These are phyloP conservation scores for Plenodomus biglobosus DNA, from an alignment of 2,329 filamentous ascomycete species.

Conservation along the genomic window DNA sequence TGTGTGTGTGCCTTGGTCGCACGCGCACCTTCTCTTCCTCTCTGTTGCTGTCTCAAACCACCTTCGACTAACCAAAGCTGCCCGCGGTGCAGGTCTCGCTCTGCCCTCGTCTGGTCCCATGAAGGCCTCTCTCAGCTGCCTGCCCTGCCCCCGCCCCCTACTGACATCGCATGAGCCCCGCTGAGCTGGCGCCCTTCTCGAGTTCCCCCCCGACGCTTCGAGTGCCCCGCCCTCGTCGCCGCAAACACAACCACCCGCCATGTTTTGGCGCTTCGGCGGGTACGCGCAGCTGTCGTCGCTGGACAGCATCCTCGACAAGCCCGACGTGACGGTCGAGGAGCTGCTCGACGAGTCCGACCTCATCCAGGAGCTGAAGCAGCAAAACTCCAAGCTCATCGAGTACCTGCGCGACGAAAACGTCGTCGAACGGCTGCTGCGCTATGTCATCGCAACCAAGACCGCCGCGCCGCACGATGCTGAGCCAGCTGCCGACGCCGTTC, in stretches of 20 bases:
- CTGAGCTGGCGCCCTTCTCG: conserved; percentile 27
- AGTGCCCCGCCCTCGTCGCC: conserved; percentile 34
- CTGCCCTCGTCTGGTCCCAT: conserved; percentile 14
- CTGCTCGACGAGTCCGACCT: conserved; percentile 93
- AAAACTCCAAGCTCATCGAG: conserved; percentile 96
- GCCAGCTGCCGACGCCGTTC: conserved; percentile 49
- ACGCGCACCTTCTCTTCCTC: no score
- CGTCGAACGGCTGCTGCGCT: conserved; percentile 81
- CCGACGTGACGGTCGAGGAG: conserved; percentile 91
- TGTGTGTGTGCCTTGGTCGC: neutral
- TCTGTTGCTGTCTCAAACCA: conserved; percentile 12
- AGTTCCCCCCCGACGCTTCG: conserved; percentile 26
- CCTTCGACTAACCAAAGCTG: conserved; percentile 11
- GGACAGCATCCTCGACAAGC: conserved; percentile 94
- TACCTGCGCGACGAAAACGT: conserved; percentile 87
- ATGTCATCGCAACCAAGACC: conserved; percentile 79
- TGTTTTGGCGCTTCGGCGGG: conserved; percentile 99
- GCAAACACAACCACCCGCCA: conserved; percentile 57
- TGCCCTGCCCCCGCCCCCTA: conserved; percentile 1
- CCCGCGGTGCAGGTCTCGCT: conserved; percentile 12
- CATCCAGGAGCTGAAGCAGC: conserved; percentile 96
- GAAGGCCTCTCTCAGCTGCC: conserved; percentile 2
- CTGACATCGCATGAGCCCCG: conserved; percentile 22
- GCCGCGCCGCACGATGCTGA: conserved; percentile 42
- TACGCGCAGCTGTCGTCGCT: conserved; percentile 97